Evolutionary conservation across 768 basidiomycete species (phyloP).

Genomic region (Mycena albidolilacea): DNA sequence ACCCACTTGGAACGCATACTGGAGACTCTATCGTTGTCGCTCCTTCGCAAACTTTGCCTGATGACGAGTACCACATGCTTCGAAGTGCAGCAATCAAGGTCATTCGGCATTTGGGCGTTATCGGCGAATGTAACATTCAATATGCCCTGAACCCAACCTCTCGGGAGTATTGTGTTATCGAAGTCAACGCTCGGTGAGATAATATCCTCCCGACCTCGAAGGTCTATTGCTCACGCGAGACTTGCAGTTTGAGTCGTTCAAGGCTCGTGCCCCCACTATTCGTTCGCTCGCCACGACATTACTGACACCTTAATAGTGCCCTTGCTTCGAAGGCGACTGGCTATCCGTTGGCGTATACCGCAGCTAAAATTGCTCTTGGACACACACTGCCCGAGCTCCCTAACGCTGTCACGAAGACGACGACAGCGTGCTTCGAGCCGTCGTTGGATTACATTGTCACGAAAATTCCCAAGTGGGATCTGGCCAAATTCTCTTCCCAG

Average conservation of each 20-base stretch:
- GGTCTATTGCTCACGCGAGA: conserved; percentile 19
- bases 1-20: conserved; percentile 98
- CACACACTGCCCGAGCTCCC: conserved; percentile 98
- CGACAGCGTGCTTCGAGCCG: conserved; percentile 99
- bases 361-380: conserved; percentile 98
- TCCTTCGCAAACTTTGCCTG: conserved; percentile 96
- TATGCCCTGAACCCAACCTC: conserved; percentile 96
- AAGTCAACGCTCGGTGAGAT: conserved; percentile 92
- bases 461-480: conserved; percentile 99
- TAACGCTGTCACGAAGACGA: conserved; percentile 99
- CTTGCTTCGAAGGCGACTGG: conserved; percentile 99
- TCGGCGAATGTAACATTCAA: conserved; percentile 98
- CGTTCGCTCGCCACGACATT: conserved; percentile 10
- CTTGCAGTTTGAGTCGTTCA: conserved; percentile 79
- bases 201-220: conserved; percentile 3
- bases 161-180: conserved; percentile 97
- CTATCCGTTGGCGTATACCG: conserved; percentile 98
- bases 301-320: conserved; percentile 67
- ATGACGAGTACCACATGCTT: conserved; percentile 99
- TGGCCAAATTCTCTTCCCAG: conserved; percentile 96
- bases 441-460: conserved; percentile 99
- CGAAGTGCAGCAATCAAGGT: conserved; percentile 98
- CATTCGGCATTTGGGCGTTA: conserved; percentile 90
- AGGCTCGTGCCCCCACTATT: conserved; percentile 58
- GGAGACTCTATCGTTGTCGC: conserved; percentile 99